Conservation (phyloP, 148 eudicot genomes). For the Rhododendron williamsianum region DNA sequence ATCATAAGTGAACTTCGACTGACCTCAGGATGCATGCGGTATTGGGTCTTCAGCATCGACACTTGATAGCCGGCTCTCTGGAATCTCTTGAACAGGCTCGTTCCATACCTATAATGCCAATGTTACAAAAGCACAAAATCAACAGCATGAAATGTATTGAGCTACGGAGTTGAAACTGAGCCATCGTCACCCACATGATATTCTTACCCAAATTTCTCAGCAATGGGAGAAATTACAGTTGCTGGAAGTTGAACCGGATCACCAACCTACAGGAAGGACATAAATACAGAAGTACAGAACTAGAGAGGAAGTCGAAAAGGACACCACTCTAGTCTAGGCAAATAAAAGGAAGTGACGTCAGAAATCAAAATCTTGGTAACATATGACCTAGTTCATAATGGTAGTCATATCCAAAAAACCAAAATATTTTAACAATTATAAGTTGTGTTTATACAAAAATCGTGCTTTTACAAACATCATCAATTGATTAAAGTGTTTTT, state of each 20-base stretch:
- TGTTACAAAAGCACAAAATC: neutral
- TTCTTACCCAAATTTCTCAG: constrained; percentile 68
- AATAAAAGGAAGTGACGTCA: neutral
- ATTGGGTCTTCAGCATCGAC: constrained; percentile 90
- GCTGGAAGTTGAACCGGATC: constrained; percentile 99
- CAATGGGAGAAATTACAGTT: constrained; percentile 81
- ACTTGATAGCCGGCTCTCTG: constrained; percentile 93
- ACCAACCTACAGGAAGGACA: constrained; percentile 51
- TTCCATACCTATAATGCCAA: constrained; percentile 54
- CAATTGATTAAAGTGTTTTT: neutral
- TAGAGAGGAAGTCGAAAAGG: constrained; percentile 1
- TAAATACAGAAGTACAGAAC: neutral
- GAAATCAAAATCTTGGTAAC: neutral
- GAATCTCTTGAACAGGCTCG: constrained; percentile 92
- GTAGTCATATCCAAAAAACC: neutral
- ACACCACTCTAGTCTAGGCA: neutral
- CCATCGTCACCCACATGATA: neutral
- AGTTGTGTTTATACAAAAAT: neutral
- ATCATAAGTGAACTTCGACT: neutral
- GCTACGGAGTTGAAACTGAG: neutral
- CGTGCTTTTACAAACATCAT: neutral
- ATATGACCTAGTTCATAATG: neutral
- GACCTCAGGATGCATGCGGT: constrained; percentile 99
- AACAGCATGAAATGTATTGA: constrained; percentile 2
- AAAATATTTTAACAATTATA: neutral